phyloP scores from a whole-genome alignment of 1,284 basidiomycete species.

The Singerocomus inundabilis region DNA sequence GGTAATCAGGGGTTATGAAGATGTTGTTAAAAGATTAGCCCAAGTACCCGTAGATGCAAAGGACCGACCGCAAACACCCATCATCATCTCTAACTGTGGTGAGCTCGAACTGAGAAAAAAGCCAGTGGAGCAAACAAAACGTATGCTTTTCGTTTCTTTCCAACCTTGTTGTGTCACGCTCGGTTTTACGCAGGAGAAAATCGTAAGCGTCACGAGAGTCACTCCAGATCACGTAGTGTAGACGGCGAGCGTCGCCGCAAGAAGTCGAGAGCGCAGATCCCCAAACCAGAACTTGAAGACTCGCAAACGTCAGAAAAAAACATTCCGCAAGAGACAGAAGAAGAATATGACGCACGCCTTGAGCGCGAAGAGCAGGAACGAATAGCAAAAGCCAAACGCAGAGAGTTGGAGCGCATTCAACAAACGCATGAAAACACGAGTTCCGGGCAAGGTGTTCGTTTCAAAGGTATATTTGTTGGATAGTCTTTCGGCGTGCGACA shows the following conservation, averaged over 20 bases:
- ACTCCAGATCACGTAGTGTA: slow-evolving; percentile 31
- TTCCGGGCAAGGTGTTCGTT: slow-evolving; percentile 48
- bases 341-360: slow-evolving; percentile 69
- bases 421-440: slow-evolving; percentile 38
- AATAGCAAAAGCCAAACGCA: slow-evolving; percentile 44
- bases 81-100: slow-evolving; percentile 79
- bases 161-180: neutral
- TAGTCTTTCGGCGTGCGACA: neutral
- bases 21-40: slow-evolving; percentile 55
- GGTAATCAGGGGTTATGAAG: slow-evolving; percentile 61
- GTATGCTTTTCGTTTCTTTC: slow-evolving; percentile 11
- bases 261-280: slow-evolving; percentile 27
- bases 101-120: slow-evolving; percentile 72
- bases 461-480: slow-evolving; percentile 50
- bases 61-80: slow-evolving; percentile 66
- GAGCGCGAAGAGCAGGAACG: slow-evolving; percentile 70
- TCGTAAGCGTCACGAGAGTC: slow-evolving; percentile 36
- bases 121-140: slow-evolving; percentile 8
- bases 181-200: slow-evolving; percentile 9
- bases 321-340: slow-evolving; percentile 43
- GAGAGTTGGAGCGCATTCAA: slow-evolving; percentile 51
- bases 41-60: slow-evolving; percentile 63
- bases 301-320: slow-evolving; percentile 7
- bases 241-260: slow-evolving; percentile 32
- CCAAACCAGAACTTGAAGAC: slow-evolving; percentile 13